Base-by-base conservation (phyloP, 2,329 filamentous ascomycete species). In the Colletotrichum sp. region DNA sequence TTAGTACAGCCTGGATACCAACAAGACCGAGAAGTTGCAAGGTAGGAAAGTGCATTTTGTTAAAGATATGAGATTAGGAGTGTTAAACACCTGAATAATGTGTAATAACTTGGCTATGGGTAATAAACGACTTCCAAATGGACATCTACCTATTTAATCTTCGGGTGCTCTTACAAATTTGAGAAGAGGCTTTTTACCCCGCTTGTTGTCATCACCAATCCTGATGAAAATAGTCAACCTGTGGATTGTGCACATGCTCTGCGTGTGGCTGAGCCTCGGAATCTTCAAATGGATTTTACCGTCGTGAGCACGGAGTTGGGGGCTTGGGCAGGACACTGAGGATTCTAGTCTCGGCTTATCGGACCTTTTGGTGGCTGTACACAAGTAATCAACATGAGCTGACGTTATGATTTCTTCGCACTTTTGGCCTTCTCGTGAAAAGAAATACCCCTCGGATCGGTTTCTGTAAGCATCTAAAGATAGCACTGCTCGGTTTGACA, bases 141-240 rank as follows among this genome's bases (percentile, higher is more conserved):
- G 36, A 44, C 8, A 44, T 44, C 16, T 44, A 8, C 36, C 16
- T 19, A 5, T 19, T 44, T 19, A 5, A 19, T 3, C 2, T 44
- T 44, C 2, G 36, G 7, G 36, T 19, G 36, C 4, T 44, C 16
- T 44, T 44, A 44, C 19, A 19, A 1, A 19, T 8, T 44, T 44
- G 4, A 9, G 2, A 44, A 8, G 5, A 5, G 36, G 5, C 16
- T 1, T 6, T 32, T 44, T 44, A 19, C 2, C 8, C 16, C 0
- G 8, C 0, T 0, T 39, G 36, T 19, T 19, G 16, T 44, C 11
- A 32, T 32, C 16, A 44, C 16, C 16, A 8, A 19, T 44, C 8
- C 36, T 0, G 36, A 0, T 8, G 36, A 11, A 19, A 9, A 44
- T 16, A 44, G 16, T 19, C 16, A 44, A 3, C 16, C 4, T 39